Evolutionary conservation across 2,329 filamentous ascomycete species (phyloP).

Genomic region (Colletotrichum coccodes): DNA sequence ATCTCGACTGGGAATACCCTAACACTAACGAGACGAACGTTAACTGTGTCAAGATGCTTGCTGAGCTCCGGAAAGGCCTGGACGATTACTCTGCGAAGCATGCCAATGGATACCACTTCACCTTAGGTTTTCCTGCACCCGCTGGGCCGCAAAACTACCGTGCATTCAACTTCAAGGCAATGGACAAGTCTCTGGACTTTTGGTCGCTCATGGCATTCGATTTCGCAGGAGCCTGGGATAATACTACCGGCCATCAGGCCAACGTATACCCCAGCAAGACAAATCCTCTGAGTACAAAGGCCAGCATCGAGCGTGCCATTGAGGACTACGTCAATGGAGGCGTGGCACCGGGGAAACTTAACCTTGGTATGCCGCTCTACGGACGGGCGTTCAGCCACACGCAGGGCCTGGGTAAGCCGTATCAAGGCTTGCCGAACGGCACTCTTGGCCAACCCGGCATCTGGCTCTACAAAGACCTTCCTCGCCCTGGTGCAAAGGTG

Average conservation of each 20-base stretch:
- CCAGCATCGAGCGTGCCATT: constrained; percentile 73
- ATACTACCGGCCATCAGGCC: constrained; percentile 71
- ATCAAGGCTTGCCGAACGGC: constrained; percentile 72
- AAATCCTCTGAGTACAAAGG: constrained; percentile 70
- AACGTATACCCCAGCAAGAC: constrained; percentile 69
- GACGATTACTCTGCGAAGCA: constrained; percentile 51
- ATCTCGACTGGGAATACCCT: constrained; percentile 53
- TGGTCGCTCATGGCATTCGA: constrained; percentile 77
- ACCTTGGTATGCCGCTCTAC: constrained; percentile 77
- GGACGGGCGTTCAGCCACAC: constrained; percentile 53
- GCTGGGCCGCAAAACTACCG: constrained; percentile 60
- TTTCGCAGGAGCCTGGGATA: constrained; percentile 75
- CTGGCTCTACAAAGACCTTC: constrained; percentile 85
- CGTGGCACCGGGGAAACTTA: constrained; percentile 71
- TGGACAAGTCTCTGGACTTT: constrained; percentile 66
- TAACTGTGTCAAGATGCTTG: constrained; percentile 53
- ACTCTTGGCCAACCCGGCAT: constrained; percentile 75
- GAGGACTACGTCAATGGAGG: constrained; percentile 68
- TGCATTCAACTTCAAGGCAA: constrained; percentile 58
- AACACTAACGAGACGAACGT: constrained; percentile 48
- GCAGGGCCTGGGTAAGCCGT: constrained; percentile 72
- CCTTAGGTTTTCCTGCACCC: constrained; percentile 60
- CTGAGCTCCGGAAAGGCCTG: constrained; percentile 54
- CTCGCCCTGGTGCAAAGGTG: constrained; percentile 67
- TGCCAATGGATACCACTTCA: constrained; percentile 56